phyloP scores from a whole-genome alignment of 139 green algal genomes.

The Pseudopediastrum boryanum region DNA sequence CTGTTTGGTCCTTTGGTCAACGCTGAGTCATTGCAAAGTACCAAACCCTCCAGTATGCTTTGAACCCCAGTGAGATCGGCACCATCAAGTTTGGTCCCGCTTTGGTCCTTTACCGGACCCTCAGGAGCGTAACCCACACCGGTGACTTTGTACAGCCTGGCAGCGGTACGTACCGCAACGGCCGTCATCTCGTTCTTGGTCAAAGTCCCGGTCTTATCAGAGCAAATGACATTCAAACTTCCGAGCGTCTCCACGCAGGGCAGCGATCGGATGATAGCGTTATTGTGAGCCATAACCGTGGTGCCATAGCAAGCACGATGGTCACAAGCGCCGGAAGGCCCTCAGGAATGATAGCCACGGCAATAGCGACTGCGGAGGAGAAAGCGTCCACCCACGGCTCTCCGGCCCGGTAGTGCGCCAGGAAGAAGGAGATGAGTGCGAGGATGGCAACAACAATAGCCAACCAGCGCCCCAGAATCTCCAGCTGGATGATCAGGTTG shows the following conservation, averaged over 20 bases:
- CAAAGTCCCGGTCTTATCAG: slow-evolving; percentile 61
- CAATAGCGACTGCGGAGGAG: slow-evolving; percentile 57
- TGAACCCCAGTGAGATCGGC: neutral
- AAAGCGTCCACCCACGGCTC: slow-evolving; percentile 44
- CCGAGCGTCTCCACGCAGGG: slow-evolving; percentile 57
- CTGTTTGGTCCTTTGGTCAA: slow-evolving; percentile 4
- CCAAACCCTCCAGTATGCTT: slow-evolving; percentile 27
- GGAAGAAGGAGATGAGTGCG: slow-evolving; percentile 47
- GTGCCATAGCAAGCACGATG: slow-evolving; percentile 52
- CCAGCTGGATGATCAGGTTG: slow-evolving; percentile 51
- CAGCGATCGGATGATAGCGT: slow-evolving; percentile 56
- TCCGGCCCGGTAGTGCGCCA: slow-evolving; percentile 32
- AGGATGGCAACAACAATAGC: slow-evolving; percentile 38
- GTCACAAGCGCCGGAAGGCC: slow-evolving; percentile 57
- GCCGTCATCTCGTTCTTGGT: slow-evolving; percentile 77
- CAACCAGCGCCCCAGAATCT: slow-evolving; percentile 51
- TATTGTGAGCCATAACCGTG: slow-evolving; percentile 47
- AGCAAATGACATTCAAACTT: slow-evolving; percentile 51
- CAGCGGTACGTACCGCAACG: slow-evolving; percentile 32
- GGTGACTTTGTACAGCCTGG: slow-evolving; percentile 30
- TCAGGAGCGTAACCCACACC: slow-evolving; percentile 52
- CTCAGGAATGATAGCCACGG: slow-evolving; percentile 57
- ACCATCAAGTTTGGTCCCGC: neutral
- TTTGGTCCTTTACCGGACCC: neutral
- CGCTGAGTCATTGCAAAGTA: slow-evolving; percentile 52